Evolutionary conservation across 805 yeast species (phyloP), one percentile per base, ranked within the genome.

Genomic region (Ogataea glucozyma): DNA sequence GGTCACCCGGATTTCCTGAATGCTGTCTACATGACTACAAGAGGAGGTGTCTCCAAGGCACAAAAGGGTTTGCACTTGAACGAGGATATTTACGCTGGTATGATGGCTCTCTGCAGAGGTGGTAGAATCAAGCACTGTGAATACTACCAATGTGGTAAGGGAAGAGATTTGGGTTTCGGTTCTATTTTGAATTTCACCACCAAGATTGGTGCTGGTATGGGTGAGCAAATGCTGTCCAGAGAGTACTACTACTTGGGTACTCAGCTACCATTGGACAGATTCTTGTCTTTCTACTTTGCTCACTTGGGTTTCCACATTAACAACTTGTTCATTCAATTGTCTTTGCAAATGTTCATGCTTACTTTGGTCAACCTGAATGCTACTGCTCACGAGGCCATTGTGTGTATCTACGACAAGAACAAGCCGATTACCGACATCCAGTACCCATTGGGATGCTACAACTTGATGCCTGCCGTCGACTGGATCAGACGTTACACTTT

Each of bases 191-290:
- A 85, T 67, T 85, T 85, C 75, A 85, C 89, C 17, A 85, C 90
- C 31, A 85, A 85, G 68, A 85, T 85, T 75, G 95, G 95, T 67
- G 90, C 93, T 53, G 95, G 95, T 68, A 85, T 85, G 95, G 93
- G 93, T 65, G 95, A 85, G 67, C 95, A 85, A 65, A 83, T 85
- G 82, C 70, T 85, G 47, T 84, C 90, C 20, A 76, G 95, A 69
- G 95, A 85, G 64, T 85, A 85, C 63, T 85, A 81, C 66, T 84
- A 85, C 65, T 65, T 85, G 64, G 88, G 91, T 58, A 82, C 91
- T 27, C 89, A 82, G 60, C 69, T 85, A 49, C 93, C 91, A 32
- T 66, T 85, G 57, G 91, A 85, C 62, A 76, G 91, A 66, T 83
- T 85, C 73, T 73, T 85, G 51, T 82, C 91, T 8, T 85, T 85